A percentile compares a stretch with the other conserved stretches of the same genome.
phyloP scores from a whole-genome alignment of 345 rosid species.

The Fremontodendron californicum region DNA sequence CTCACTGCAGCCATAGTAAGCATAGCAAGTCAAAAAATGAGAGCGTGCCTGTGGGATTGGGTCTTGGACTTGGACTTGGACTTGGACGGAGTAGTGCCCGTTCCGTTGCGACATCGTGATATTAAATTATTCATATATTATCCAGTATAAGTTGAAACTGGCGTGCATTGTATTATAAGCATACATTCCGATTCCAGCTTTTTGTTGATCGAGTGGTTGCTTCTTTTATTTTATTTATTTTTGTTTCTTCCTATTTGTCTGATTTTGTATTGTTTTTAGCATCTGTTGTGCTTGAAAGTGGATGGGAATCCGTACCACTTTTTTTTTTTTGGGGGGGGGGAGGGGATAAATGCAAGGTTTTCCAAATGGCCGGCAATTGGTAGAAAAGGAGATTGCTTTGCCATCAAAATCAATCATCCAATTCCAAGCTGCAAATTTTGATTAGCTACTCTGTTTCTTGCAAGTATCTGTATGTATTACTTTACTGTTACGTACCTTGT shows the following conservation, averaged over 20 bases:
- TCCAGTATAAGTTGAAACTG: not conserved
- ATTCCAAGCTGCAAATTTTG: too few relatives aligned
- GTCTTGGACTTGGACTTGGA: conserved; percentile 77
- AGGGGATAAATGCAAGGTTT: not conserved
- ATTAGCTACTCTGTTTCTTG: not conserved
- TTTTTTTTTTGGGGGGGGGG: too few relatives aligned
- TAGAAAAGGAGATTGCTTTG: not conserved
- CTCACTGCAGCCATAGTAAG: not conserved
- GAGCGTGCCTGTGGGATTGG: conserved; percentile 38
- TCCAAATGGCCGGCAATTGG: not conserved
- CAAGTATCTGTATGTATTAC: not conserved
- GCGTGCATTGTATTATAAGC: conserved; percentile 39
- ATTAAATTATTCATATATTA: not conserved
- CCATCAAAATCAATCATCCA: too few relatives aligned
- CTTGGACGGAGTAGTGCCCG: conserved; percentile 36
- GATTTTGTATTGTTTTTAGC: not conserved
- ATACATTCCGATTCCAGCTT: conserved; percentile 16
- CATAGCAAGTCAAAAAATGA: conserved; percentile 40
- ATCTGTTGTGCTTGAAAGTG: not conserved
- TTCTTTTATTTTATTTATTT: not conserved
- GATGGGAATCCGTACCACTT: not conserved
- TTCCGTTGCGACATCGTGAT: conserved; percentile 37
- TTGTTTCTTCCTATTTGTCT: not conserved
- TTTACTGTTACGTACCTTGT: too few relatives aligned
- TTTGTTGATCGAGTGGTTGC: conserved; percentile 19